Percentiles rank a stretch among this genome's conserved stretches.
Conservation (phyloP, 345 rosid genomes). For the Clausena lansium region DNA sequence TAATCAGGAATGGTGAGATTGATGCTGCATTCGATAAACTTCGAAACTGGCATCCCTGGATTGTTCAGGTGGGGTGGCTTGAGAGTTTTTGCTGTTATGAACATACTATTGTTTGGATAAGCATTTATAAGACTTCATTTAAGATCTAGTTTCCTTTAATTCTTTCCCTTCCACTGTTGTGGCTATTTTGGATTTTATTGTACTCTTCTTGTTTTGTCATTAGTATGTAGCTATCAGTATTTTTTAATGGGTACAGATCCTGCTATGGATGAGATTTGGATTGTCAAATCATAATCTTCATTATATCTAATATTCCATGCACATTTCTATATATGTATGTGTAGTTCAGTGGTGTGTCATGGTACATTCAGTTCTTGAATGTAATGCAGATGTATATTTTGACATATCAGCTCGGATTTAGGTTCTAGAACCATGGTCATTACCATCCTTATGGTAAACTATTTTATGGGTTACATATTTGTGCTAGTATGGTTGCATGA, state of each 20-base stretch:
- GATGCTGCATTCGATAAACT: constrained; percentile 66
- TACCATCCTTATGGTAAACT: not conserved
- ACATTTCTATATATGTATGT: not conserved
- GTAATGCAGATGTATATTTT: not conserved
- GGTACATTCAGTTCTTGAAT: not conserved
- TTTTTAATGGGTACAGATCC: not conserved
- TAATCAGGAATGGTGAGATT: constrained; percentile 79
- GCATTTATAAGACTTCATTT: constrained; percentile 3
- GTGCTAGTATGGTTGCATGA: too few species aligned
- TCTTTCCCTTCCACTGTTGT: not conserved
- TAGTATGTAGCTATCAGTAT: not conserved
- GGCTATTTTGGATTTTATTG: not conserved
- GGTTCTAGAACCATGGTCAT: not conserved
- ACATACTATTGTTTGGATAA: not conserved
- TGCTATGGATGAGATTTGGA: not conserved
- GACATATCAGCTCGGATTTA: not conserved
- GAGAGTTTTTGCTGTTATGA: not conserved
- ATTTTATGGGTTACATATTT: too few species aligned
- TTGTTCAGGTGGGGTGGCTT: constrained; percentile 59
- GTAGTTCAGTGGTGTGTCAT: not conserved
- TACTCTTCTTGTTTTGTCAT: not conserved
- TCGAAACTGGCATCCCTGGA: constrained; percentile 78
- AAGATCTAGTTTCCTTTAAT: not conserved
- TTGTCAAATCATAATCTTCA: not conserved
- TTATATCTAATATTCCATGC: too few species aligned